Evolutionary conservation across 176 grass and related monocot genomes (phyloP), one percentile per base, ranked within the genome.

Genomic region (Aegilops umbellulata): DNA sequence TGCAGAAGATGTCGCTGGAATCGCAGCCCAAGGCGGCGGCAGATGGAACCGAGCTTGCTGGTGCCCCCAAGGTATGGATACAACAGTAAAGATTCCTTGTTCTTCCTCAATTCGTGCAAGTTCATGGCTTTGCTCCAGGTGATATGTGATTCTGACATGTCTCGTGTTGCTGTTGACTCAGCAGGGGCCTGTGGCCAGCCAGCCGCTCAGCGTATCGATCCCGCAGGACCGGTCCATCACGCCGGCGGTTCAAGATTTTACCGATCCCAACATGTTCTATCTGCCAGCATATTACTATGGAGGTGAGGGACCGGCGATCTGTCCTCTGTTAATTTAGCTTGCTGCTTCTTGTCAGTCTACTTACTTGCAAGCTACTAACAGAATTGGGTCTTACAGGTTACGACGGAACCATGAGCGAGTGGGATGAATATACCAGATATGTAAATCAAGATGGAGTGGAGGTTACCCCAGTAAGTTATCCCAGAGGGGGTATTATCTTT

Each of bases 391-490:
- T 53, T 77, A n/a, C 80, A 98, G 96, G 96, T 82, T 98, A 94
- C 72, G 93, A 98, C 44, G 90, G 89, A 87, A 89, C 93, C 63
- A 34, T 89, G 42, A 85, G 85, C 32, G 93, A 98, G 85, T 98
- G 93, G 93, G 90, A 93, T 77, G 89, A 91, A 76, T 91, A 91
- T 91, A 85, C 96, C 47, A 95, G 91, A 88, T 95, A 98, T 79
- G 80, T 87, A 73, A 95, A 89, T 86, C 88, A 83, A 79, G 96
- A 98, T 76, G 93, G 88, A 83, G 85, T 92, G 70, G 93, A 98
- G 95, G 85, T 95, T 87, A 61, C 90, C 79, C 87, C 87, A 73
- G 91, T 92, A 92, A 86, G 84, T 87, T 74, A 34, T 36, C 49
- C 15, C 76, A 39, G 17, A 39, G 17, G 41, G 32, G 29, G 74